These are phyloP conservation scores for Physocladia obscura DNA, from an alignment of 192 early-diverging fungal genomes.

Conservation along the genomic window DNA sequence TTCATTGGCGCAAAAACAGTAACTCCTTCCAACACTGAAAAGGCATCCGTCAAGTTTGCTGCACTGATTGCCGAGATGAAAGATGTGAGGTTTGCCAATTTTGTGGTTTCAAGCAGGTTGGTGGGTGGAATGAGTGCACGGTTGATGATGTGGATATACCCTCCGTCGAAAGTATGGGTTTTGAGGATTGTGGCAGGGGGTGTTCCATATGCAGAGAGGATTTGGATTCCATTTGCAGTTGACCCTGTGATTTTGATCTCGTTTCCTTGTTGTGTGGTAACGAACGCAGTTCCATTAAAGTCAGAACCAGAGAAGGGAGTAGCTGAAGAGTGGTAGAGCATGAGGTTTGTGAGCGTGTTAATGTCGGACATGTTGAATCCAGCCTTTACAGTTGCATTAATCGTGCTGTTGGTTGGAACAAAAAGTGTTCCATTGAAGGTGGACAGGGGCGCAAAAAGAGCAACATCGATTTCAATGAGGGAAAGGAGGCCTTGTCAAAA, in stretches of 20 bases:
- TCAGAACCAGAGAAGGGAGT: constrained; percentile 7
- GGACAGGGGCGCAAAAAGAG: constrained; percentile 10
- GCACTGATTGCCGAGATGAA: constrained; percentile 8
- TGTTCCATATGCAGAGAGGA: too few species aligned
- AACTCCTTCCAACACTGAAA: constrained; percentile 13
- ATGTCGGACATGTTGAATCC: constrained; percentile 4
- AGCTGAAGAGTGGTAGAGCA: constrained; percentile 26
- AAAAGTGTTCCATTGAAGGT: constrained; percentile 26
- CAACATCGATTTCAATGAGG: not conserved
- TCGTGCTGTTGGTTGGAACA: constrained; percentile 27
- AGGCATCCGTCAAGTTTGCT: not conserved
- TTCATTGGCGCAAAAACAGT: constrained; percentile 35
- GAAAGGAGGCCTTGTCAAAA: not conserved
- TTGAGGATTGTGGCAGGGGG: not conserved
- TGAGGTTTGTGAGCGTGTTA: constrained; percentile 21
- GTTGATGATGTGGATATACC: constrained; percentile 39
- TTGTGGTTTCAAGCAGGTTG: not conserved
- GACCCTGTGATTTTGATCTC: not conserved
- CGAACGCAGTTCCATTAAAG: not conserved
- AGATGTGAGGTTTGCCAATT: not conserved
- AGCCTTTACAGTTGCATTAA: constrained; percentile 8
- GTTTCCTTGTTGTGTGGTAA: not conserved
- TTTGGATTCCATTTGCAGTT: too few species aligned
- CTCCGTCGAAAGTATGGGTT: not conserved
- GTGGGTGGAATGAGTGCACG: constrained; percentile 36